Base-by-base conservation (phyloP, 768 basidiomycete genomes). In the Panaeolus papilionaceus region DNA sequence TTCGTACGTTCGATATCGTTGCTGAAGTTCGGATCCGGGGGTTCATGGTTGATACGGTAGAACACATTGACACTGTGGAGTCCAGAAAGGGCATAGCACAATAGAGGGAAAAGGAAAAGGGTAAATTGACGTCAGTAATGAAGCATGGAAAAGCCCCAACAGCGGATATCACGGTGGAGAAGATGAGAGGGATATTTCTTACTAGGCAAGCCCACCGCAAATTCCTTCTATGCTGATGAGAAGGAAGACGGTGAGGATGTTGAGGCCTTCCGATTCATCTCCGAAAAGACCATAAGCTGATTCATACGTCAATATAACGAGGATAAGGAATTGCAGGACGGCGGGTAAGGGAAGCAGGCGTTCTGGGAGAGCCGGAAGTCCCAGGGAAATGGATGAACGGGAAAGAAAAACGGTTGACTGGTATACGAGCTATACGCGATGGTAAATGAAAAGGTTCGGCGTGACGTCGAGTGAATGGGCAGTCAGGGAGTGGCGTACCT, bases 171-270 rank as follows among this genome's bases (percentile, higher is more conserved):
- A 70, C 67, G 77, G 69, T 18, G 54, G 69, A 67, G 67, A 67
- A 23, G 51, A 61, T 66, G 61, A 18, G 45, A n/a, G 45, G 42
- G 33, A 33, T 5, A 33, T 33, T 44, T 83, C 92, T 75, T 73
- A 94, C 94, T 98, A 98, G 16, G 94, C 95, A 11, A 92, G 83
- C 4, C 97, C 97, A 38, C 97, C 97, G 70, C 95, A 97, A 51
- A 98, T 83, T 2, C 97, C 97, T 76, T 99, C 97, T 8, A 94
- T 68, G 69, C 92, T 89, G 72, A 99, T 90, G 58, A 98, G 84
- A 11, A 87, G 42, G 74, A 95, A 93, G 2, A 94, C 91, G 23
- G 89, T 73, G 16, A 83, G 72, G 69, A 95, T 88, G 67, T 84
- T 89, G 47, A 83, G 64, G 69, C 77, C 73, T 70, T 80, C 76